Percentiles rank a stretch among this genome's conserved stretches.
Conservation (phyloP, 2,329 filamentous ascomycete genomes). For the Botrytis sinoallii region DNA sequence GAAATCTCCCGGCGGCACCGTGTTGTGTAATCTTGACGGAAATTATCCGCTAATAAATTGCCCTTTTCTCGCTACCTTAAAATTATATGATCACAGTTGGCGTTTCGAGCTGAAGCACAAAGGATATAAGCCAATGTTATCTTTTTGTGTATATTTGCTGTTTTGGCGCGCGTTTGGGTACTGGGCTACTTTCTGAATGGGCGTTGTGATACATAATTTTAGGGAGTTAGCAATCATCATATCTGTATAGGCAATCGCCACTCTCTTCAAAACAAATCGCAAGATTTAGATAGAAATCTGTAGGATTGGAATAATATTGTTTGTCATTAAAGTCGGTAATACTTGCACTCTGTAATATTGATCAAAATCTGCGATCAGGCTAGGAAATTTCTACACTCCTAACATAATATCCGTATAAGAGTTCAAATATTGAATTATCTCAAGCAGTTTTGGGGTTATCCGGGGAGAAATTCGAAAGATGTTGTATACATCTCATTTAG, state of each 20-base stretch:
- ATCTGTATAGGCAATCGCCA: background rate
- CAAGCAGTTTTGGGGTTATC: background rate
- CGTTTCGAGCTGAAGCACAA: constrained; percentile 10
- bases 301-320: background rate
- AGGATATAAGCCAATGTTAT: background rate
- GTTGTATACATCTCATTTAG: background rate
- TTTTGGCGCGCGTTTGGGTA: constrained; percentile 12
- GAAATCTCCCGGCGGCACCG: constrained; percentile 15
- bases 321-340: background rate
- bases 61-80: constrained; percentile 3
- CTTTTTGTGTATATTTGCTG: background rate
- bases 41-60: constrained; percentile 7
- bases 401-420: background rate
- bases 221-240: background rate
- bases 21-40: constrained; percentile 1
- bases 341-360: background rate
- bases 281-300: background rate
- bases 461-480: background rate
- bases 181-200: background rate
- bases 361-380: background rate
- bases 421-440: background rate
- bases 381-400: background rate
- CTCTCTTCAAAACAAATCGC: background rate
- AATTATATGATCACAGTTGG: constrained; percentile 2
- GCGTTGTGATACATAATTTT: background rate